Conservation (phyloP, 495 filamentous ascomycete species). For the Glonium stellatum region DNA sequence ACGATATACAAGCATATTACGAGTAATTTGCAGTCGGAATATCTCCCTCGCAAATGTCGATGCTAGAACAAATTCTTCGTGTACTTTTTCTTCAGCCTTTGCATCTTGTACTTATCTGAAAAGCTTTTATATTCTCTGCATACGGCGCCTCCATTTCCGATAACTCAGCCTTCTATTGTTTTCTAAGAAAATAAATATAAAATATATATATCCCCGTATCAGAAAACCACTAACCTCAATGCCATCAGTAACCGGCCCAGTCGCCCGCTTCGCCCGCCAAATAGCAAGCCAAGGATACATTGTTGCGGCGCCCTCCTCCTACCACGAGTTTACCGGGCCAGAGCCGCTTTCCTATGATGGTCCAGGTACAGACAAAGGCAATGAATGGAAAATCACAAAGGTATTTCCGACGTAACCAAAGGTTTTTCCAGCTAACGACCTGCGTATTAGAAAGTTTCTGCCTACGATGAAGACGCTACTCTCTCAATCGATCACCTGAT, state of each 20-base stretch:
- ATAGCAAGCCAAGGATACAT: slow-evolving; percentile 94
- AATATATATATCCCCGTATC: not conserved
- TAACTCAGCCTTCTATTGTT: too few species aligned
- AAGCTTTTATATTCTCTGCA: not conserved
- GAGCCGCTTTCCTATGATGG: slow-evolving; percentile 81
- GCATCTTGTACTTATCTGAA: not conserved
- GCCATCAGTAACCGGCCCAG: slow-evolving; percentile 75
- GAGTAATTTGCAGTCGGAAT: too few species aligned
- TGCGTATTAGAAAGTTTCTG: slow-evolving; percentile 57
- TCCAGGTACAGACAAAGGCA: slow-evolving; percentile 80
- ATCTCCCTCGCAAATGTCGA: too few species aligned
- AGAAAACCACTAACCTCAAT: slow-evolving; percentile 5
- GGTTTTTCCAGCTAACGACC: slow-evolving; percentile 8
- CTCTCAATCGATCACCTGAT: slow-evolving; percentile 70
- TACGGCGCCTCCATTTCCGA: too few species aligned
- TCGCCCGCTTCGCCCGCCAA: slow-evolving; percentile 82
- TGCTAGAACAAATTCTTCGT: too few species aligned
- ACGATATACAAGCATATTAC: not conserved
- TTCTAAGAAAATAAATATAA: not conserved
- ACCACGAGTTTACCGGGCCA: slow-evolving; percentile 87
- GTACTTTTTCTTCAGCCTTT: not conserved
- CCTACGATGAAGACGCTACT: slow-evolving; percentile 81
- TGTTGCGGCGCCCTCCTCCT: slow-evolving; percentile 80
- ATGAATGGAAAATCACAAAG: slow-evolving; percentile 78
- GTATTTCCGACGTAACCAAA: slow-evolving; percentile 34